phyloP scores from a whole-genome alignment of 2,329 filamentous ascomycete genomes.

The Pseudogymnoascus sp. region DNA sequence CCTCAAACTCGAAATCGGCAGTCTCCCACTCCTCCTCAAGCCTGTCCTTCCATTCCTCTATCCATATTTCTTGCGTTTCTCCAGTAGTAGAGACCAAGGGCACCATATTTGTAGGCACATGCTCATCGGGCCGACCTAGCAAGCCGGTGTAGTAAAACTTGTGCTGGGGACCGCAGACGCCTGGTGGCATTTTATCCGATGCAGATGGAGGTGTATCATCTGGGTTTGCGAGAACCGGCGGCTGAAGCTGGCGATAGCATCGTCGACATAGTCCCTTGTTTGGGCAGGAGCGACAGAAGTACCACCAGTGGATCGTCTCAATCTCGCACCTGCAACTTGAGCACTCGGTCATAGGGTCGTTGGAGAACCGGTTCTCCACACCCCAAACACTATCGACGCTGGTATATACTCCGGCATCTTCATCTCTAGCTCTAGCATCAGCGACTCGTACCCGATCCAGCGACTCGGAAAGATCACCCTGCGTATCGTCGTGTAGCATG shows the following conservation, averaged over 20 bases:
- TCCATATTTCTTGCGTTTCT: background rate
- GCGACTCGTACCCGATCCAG: background rate
- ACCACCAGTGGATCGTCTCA: background rate
- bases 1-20: background rate
- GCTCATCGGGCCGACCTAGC: background rate
- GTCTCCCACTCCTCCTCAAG: background rate
- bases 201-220: background rate
- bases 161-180: background rate
- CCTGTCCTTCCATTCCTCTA: constrained; percentile 1
- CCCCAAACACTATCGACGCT: background rate
- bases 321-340: background rate
- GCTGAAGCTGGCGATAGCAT: background rate
- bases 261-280: background rate
- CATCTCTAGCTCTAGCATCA: background rate
- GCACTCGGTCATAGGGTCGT: background rate
- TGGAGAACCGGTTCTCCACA: background rate
- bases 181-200: background rate
- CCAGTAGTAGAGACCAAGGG: background rate
- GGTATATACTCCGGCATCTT: background rate
- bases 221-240: background rate
- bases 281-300: background rate
- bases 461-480: background rate
- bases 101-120: background rate
- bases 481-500: background rate
- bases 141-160: background rate